Conservation (phyloP, 1,139 yeast species). For the Lodderomyces orthopsilosis region DNA sequence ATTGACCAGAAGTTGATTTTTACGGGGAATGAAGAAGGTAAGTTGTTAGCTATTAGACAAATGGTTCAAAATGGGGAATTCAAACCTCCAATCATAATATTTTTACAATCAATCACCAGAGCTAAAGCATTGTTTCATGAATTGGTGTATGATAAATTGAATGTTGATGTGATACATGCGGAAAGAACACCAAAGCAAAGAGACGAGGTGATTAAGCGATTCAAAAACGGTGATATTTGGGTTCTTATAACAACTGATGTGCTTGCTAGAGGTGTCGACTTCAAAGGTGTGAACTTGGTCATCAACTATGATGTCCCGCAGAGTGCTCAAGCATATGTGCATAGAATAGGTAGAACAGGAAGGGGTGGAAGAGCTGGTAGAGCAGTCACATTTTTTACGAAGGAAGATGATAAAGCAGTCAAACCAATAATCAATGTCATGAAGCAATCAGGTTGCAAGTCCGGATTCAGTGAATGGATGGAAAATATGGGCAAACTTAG, state of each 20-base stretch:
- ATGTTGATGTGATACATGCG: constrained; percentile 95
- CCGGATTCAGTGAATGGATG: constrained; percentile 78
- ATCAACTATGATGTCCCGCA: constrained; percentile 97
- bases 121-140: constrained; percentile 96
- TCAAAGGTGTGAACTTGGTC: constrained; percentile 91
- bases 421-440: constrained; percentile 89
- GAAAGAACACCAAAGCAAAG: constrained; percentile 90
- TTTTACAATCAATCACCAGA: constrained; percentile 86
- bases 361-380: constrained; percentile 86
- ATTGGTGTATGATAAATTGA: constrained; percentile 81
- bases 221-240: constrained; percentile 91
- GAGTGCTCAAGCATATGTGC: constrained; percentile 92
- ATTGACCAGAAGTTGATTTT: constrained; percentile 83
- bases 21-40: constrained; percentile 95
- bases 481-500: constrained; percentile 66
- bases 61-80: constrained; percentile 82
- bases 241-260: constrained; percentile 96
- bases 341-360: constrained; percentile 98
- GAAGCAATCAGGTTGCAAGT: constrained; percentile 83
- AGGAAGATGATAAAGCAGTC: constrained; percentile 74
- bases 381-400: constrained; percentile 91
- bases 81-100: constrained; percentile 89
- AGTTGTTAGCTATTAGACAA: constrained; percentile 85
- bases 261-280: constrained; percentile 93
- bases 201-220: constrained; percentile 78